Evolutionary conservation across 2,329 filamentous ascomycete genomes (phyloP), one percentile per base, ranked within the genome.

Genomic region (Epicoccum nigrum): DNA sequence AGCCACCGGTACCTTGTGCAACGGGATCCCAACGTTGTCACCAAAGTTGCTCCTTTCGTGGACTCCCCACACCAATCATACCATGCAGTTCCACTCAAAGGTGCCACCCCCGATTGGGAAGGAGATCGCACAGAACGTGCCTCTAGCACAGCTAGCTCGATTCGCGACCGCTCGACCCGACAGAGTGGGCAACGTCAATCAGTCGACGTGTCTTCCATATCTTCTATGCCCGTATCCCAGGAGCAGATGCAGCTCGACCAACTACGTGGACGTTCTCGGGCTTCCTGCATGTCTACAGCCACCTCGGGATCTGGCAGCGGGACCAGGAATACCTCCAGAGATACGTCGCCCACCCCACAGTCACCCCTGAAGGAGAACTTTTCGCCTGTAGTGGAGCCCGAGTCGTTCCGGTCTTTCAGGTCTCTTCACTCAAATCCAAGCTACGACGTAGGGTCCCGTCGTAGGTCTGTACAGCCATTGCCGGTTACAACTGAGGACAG

Each of bases 361-460:
- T 72, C 71, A 27, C 72, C 71, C 17, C 56, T 65, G 5, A 63
- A 62, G 49, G 67, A 73, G 32, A 59, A 45, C 17, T 64, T 64
- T 30, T 48, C 56, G 7, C 33, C 49, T 15, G 27, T 34, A 5
- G n/a, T 16, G 19, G 49, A 52, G 2, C 25, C 61, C 19, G 70
- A 73, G 28, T 60, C 66, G 30, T 58, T 62, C 27, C 65, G 69
- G 48, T 69, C 66, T 37, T 63, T 73, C 45, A 72, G 65, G 34
- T 73, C 72, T 30, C 71, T 73, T 51, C 68, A 73, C 40, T 74
- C 72, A 63, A 72, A 68, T 38, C 71, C 71, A 7, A 69, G 52
- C 41, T 65, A 58, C 25, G 47, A 59, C 21, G 60, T 56, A 27
- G 58, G 65, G 13, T 68, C 60, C 47, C 66, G 71, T 15, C 64